Evolutionary conservation across 768 basidiomycete species (phyloP).

Genomic region (Austroboletus festivus): DNA sequence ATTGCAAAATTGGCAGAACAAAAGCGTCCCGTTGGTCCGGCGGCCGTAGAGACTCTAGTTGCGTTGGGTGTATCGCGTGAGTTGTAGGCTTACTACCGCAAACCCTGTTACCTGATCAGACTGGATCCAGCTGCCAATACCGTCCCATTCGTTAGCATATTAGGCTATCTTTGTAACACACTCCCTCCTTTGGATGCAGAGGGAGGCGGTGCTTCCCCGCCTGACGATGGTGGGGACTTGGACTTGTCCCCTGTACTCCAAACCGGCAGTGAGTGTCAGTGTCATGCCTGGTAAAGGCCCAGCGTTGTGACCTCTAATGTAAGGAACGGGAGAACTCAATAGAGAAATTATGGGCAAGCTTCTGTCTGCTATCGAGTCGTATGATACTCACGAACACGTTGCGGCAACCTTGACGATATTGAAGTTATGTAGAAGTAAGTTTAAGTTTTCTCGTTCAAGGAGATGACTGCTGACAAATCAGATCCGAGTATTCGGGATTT

Average conservation of each 20-base stretch:
- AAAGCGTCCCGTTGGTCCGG: not conserved
- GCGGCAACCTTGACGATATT: conserved; percentile 8
- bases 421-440: conserved; percentile 9
- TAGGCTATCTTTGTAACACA: conserved; percentile 1
- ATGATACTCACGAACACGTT: not conserved
- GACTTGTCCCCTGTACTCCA: not conserved
- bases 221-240: not conserved
- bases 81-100: not conserved
- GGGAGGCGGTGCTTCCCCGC: not conserved
- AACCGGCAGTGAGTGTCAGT: not conserved
- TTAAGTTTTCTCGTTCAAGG: not conserved
- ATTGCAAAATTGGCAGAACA: not conserved
- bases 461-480: not conserved
- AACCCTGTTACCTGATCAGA: not conserved
- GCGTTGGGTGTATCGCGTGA: not conserved
- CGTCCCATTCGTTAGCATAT: not conserved
- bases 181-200: conserved; percentile 9
- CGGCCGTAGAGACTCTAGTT: conserved; percentile 6
- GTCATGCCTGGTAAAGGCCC: not conserved
- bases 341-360: not conserved
- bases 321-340: not conserved
- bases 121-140: not conserved
- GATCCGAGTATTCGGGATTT: not conserved
- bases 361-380: not conserved
- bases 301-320: not conserved